Conservation (phyloP, 1,139 yeast genomes). For the Nakaseomyces kungkrabaensis region DNA sequence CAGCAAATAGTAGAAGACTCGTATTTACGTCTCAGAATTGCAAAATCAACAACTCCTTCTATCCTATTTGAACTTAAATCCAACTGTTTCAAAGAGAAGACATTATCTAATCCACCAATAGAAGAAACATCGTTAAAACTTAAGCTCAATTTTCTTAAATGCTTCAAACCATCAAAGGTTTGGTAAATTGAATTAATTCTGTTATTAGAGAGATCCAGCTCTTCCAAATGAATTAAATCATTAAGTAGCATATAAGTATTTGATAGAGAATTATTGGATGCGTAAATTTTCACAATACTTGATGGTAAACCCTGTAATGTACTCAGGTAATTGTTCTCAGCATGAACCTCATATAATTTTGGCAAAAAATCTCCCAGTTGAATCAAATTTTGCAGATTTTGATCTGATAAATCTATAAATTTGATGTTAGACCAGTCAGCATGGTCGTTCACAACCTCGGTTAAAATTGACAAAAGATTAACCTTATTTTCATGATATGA, state of each 20-base stretch:
- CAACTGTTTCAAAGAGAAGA: neutral
- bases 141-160: conserved; percentile 13
- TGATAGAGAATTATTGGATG: conserved; percentile 14
- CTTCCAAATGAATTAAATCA: conserved; percentile 19
- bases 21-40: conserved; percentile 7
- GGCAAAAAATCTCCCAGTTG: conserved; percentile 21
- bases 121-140: conserved; percentile 20
- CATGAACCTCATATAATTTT: conserved; percentile 13
- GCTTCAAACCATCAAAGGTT: conserved; percentile 9
- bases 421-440: conserved; percentile 13
- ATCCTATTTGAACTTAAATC: neutral
- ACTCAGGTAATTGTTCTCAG: conserved; percentile 16
- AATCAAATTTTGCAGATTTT: conserved; percentile 12
- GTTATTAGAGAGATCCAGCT: conserved; percentile 19
- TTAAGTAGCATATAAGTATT: conserved; percentile 13
- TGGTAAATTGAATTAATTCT: conserved; percentile 16
- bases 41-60: conserved; percentile 10
- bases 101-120: conserved; percentile 14
- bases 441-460: conserved; percentile 14
- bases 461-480: conserved; percentile 17
- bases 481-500: conserved; percentile 19
- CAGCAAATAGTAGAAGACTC: conserved; percentile 10
- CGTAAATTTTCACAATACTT: conserved; percentile 9
- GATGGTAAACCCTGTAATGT: conserved; percentile 17
- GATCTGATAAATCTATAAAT: conserved; percentile 11